A percentile compares a stretch with the other conserved stretches of the same genome.
phyloP scores from a whole-genome alignment of 192 early-diverging fungal genomes.

The Entomortierella chlamydospora region DNA sequence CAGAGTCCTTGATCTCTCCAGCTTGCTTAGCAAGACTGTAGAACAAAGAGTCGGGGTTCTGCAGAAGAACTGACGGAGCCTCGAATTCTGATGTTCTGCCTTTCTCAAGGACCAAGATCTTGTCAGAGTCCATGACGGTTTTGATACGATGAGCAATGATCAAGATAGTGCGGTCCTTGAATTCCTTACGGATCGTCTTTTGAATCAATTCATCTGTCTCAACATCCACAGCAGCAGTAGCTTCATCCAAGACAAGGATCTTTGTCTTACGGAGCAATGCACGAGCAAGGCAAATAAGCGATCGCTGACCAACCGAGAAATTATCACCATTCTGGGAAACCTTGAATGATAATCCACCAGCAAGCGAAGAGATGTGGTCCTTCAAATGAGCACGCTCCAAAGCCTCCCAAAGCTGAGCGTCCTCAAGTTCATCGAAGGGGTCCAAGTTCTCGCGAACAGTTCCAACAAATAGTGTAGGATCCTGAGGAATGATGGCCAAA shows the following conservation, averaged over 20 bases:
- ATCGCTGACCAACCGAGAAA: constrained; percentile 86
- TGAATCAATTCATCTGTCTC: constrained; percentile 90
- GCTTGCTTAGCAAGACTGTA: constrained; percentile 41
- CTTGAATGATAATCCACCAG: constrained; percentile 73
- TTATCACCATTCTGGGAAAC: constrained; percentile 87
- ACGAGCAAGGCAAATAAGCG: constrained; percentile 78
- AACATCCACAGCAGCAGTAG: constrained; percentile 80
- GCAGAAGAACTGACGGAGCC: constrained; percentile 45
- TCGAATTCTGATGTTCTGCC: constrained; percentile 65
- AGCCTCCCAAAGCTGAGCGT: constrained; percentile 76
- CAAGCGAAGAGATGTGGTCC: constrained; percentile 69
- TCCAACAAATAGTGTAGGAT: constrained; percentile 76
- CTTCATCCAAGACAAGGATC: constrained; percentile 60
- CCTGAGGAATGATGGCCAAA: constrained; percentile 86
- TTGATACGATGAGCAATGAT: constrained; percentile 92
- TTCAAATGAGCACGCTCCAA: constrained; percentile 78
- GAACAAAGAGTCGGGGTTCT: constrained; percentile 42
- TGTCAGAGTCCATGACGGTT: constrained; percentile 89
- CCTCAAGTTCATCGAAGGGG: constrained; percentile 62
- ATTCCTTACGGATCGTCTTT: constrained; percentile 81
- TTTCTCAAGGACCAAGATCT: constrained; percentile 74
- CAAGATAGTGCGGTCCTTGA: constrained; percentile 84
- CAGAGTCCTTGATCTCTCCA: constrained; percentile 38
- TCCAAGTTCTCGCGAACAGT: constrained; percentile 70
- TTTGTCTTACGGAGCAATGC: constrained; percentile 75